Evolutionary conservation across 495 filamentous ascomycete genomes (phyloP).

Genomic region (Neurospora sp.): DNA sequence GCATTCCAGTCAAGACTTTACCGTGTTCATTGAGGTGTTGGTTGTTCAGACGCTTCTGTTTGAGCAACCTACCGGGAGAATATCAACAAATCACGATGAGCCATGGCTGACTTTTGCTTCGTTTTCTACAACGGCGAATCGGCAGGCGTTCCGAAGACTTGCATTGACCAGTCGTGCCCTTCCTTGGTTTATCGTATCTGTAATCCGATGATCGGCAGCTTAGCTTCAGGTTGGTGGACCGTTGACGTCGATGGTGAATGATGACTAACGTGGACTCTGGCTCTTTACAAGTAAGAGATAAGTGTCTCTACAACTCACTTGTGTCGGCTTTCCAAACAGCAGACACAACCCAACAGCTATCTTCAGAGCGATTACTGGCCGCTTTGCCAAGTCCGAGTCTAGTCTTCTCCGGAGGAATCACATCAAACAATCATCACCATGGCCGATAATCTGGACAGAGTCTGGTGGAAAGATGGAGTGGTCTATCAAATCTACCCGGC

Average conservation of each 20-base stretch:
- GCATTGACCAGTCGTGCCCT: not conserved
- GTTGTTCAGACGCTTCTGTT: not conserved
- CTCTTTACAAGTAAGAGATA: not conserved
- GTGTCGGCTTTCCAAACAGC: not conserved
- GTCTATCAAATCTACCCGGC: conserved; percentile 68
- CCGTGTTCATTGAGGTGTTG: not conserved
- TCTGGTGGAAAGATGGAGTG: conserved; percentile 32
- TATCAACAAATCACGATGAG: not conserved
- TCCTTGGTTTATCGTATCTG: not conserved
- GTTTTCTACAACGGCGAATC: not conserved
- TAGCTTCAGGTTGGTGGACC: not conserved
- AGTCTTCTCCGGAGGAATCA: not conserved
- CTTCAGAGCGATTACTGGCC: not conserved
- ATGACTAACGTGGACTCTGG: not conserved
- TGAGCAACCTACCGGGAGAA: not conserved
- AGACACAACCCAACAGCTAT: not conserved
- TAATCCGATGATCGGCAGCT: not conserved
- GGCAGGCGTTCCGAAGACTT: not conserved
- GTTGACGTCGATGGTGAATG: not conserved
- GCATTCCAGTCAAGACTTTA: not conserved
- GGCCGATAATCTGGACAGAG: conserved; percentile 1
- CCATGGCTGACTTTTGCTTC: not conserved
- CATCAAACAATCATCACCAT: not conserved
- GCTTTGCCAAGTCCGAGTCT: not conserved
- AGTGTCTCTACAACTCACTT: not conserved